Conservation (phyloP, 2,329 filamentous ascomycete species). For the Fusarium sp. region DNA sequence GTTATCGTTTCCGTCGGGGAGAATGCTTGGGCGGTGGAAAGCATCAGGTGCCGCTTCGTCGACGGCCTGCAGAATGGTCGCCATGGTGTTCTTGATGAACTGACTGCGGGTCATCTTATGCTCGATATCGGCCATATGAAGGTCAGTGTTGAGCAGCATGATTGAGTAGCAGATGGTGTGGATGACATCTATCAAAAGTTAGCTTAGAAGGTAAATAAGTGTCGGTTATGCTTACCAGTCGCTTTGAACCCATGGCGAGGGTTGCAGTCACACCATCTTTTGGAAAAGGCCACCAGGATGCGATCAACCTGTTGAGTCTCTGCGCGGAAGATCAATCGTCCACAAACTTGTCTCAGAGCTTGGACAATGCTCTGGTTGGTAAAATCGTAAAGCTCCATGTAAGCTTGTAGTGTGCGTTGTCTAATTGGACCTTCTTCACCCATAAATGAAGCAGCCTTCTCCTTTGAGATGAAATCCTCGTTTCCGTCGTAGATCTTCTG, state of each 20-base stretch:
- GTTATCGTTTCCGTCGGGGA: conserved; percentile 61
- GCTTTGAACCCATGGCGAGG: conserved; percentile 93
- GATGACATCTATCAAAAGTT: conserved; percentile 78
- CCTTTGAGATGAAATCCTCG: conserved; percentile 83
- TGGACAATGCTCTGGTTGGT: conserved; percentile 82
- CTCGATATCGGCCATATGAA: conserved; percentile 95
- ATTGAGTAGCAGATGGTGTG: conserved; percentile 98
- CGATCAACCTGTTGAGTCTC: conserved; percentile 98
- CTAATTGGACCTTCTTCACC: conserved; percentile 77
- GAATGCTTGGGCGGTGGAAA: conserved; percentile 70
- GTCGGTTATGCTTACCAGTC: conserved; percentile 69
- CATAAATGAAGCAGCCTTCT: conserved; percentile 88
- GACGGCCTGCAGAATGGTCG: conserved; percentile 84
- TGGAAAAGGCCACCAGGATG: conserved; percentile 89
- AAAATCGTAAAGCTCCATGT: conserved; percentile 95
- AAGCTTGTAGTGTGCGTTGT: conserved; percentile 75
- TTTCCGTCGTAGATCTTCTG: conserved; percentile 86
- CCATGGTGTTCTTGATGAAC: conserved; percentile 96
- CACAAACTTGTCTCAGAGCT: conserved; percentile 84
- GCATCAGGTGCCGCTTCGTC: conserved; percentile 77
- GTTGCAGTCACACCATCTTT: conserved; percentile 94
- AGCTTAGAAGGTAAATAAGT: conserved; percentile 44
- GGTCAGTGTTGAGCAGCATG: conserved; percentile 93
- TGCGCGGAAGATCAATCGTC: conserved; percentile 83
- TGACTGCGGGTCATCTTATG: conserved; percentile 95